phyloP scores from a whole-genome alignment of 1,139 yeast genomes.

The Eremothecium gossypii region DNA sequence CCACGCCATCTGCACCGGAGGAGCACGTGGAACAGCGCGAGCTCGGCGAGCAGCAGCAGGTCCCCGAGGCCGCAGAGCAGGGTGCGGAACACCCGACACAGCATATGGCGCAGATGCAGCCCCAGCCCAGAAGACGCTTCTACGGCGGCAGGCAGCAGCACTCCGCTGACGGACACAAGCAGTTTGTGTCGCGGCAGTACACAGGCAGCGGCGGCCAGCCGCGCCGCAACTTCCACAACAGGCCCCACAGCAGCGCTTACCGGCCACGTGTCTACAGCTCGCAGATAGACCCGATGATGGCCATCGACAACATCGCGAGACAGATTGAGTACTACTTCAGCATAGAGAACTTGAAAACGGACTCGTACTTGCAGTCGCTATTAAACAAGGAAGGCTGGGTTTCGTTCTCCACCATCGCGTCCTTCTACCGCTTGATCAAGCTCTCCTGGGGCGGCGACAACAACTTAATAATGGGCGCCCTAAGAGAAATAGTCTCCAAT shows the following conservation, averaged over 20 bases:
- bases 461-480: slow-evolving; percentile 27
- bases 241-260: slow-evolving; percentile 19
- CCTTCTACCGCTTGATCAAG: slow-evolving; percentile 28
- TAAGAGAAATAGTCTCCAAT: slow-evolving; percentile 28
- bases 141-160: not conserved
- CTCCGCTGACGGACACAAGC: slow-evolving; percentile 1
- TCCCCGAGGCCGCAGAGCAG: not conserved
- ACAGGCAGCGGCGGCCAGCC: slow-evolving; percentile 1
- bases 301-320: slow-evolving; percentile 35
- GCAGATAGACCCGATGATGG: slow-evolving; percentile 19
- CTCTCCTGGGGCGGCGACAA: slow-evolving; percentile 30
- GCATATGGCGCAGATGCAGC: not conserved
- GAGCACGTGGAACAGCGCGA: not conserved
- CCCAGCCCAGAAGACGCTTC: slow-evolving; percentile 1
- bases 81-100: not conserved
- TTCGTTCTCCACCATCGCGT: slow-evolving; percentile 25
- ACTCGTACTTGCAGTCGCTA: slow-evolving; percentile 24
- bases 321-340: slow-evolving; percentile 89
- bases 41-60: not conserved
- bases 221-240: slow-evolving; percentile 16
- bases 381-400: slow-evolving; percentile 28
- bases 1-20: not conserved
- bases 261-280: slow-evolving; percentile 17
- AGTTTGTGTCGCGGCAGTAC: not conserved
- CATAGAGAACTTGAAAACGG: slow-evolving; percentile 55